Evolutionary conservation across 2,329 filamentous ascomycete species (phyloP), one percentile per base, ranked within the genome.

Genomic region (Alternaria consortialis): DNA sequence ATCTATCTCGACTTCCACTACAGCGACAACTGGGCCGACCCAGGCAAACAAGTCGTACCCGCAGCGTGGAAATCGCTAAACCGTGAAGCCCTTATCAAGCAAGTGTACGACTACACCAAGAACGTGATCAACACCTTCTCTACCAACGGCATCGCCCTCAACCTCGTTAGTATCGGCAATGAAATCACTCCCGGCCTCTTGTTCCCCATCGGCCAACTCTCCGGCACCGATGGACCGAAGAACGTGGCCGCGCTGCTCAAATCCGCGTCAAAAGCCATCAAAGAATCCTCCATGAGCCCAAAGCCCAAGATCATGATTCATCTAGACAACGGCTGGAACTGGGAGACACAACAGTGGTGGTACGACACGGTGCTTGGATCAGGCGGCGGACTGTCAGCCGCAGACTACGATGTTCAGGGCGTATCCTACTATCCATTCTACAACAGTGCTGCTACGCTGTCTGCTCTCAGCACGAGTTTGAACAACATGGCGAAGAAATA

Each of bases 371-470:
- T 89, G 0, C 70, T 75, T 5, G 57, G 50, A 6, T 70, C 69
- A 0, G 73, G 72, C 13, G 88, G 85, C 2, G 80, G 81, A 1
- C 80, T 90, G 3, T 71, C 75, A 3, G 68, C 80, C 0, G 77
- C 80, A 5, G 89, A 91, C 65, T 91, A 88, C 60, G 90, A 93
- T 74, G 84, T 90, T 65, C 90, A 92, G 80, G 90, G 89, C 7
- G 86, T 93, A 0, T 89, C 86, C 0, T 92, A 88, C 79, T 92
- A 93, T 71, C 90, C 90, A 0, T 92, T 91, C 77, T 92, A 90
- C 77, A 85, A 84, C 71, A 73, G 80, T 0, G 80, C 72, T 1
- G 90, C 90, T 1, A 89, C 87, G 0, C 81, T 92, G 0, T 77
- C 85, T 0, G 80, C 82, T 9, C 82, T 92, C 34, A 81, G 85